These are phyloP conservation scores for Lecanicillium sp. DNA, from an alignment of 2,329 filamentous ascomycete genomes.

Conservation along the genomic window DNA sequence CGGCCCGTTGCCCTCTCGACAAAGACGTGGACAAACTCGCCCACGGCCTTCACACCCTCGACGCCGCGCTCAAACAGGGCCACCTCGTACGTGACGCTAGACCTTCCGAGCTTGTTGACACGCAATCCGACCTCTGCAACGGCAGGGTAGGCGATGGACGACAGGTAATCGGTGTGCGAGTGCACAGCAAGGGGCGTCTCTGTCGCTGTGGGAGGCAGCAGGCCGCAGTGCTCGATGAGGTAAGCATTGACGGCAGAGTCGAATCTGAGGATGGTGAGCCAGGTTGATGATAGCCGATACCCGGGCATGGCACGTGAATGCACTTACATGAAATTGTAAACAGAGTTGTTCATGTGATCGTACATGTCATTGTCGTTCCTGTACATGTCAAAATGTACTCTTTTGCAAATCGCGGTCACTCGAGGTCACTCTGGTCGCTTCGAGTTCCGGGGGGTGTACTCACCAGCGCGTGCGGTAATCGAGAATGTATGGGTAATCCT, in stretches of 20 bases:
- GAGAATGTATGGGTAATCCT: constrained; percentile 71
- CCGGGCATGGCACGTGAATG: neutral
- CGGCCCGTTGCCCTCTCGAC: constrained; percentile 67
- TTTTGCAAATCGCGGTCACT: too few relatives aligned
- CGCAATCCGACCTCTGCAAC: constrained; percentile 75
- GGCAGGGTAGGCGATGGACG: constrained; percentile 73
- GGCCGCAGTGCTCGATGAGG: constrained; percentile 69
- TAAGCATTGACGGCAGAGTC: constrained; percentile 89
- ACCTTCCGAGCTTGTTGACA: constrained; percentile 77
- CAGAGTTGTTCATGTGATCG: constrained; percentile 83
- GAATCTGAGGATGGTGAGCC: constrained; percentile 45
- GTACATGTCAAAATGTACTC: constrained; percentile 15
- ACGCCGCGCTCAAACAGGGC: constrained; percentile 74
- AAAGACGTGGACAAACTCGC: constrained; percentile 83
- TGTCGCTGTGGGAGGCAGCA: constrained; percentile 62
- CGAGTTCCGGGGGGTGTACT: constrained; percentile 15
- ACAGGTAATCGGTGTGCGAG: constrained; percentile 80
- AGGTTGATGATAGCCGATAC: neutral
- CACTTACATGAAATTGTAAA: constrained; percentile 70
- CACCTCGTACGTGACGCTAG: constrained; percentile 85
- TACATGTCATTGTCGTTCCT: constrained; percentile 97
- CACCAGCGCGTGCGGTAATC: constrained; percentile 87
- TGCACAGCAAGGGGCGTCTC: constrained; percentile 82
- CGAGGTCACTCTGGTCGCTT: neutral
- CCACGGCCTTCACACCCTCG: constrained; percentile 73